These are phyloP conservation scores for Astraeus odoratus DNA, from an alignment of 768 basidiomycete genomes.

Conservation along the genomic window DNA sequence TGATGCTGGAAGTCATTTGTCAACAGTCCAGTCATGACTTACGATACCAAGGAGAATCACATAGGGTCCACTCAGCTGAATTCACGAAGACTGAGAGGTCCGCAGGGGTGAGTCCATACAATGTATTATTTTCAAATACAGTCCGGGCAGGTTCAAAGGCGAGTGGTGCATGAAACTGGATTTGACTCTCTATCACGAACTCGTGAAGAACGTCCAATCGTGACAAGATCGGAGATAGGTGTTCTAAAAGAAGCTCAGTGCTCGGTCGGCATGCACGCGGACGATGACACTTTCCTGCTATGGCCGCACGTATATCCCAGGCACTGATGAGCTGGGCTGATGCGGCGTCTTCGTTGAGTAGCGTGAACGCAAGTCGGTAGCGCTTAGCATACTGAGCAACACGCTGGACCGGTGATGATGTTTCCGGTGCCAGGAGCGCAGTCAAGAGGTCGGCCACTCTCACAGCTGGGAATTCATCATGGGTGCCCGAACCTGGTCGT, in stretches of 20 bases:
- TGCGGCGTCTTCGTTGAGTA: conserved; percentile 85
- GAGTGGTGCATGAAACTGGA: conserved; percentile 86
- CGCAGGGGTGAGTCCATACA: conserved; percentile 64
- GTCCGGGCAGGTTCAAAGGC: conserved; percentile 60
- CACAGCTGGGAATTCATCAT: conserved; percentile 22
- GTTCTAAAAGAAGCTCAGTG: conserved; percentile 37
- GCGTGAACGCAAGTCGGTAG: conserved; percentile 85
- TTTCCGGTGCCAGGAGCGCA: conserved; percentile 36
- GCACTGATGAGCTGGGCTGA: conserved; percentile 48
- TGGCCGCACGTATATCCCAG: conserved; percentile 69
- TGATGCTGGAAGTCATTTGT: conserved; percentile 52
- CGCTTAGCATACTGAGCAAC: conserved; percentile 72
- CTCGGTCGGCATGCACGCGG: conserved; percentile 13
- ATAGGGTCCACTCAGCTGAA: conserved; percentile 92
- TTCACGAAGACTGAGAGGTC: conserved; percentile 92
- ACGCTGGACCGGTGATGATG: conserved; percentile 43
- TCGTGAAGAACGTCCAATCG: conserved; percentile 69
- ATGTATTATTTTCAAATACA: conserved; percentile 25
- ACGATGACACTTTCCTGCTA: conserved; percentile 47
- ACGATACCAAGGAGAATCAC: conserved; percentile 36
- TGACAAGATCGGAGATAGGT: conserved; percentile 59
- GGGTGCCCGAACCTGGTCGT: conserved; percentile 5
- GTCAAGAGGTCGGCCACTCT: conserved; percentile 34
- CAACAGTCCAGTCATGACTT: conserved; percentile 1
- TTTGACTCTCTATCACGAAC: conserved; percentile 90